A percentile compares a stretch with the other conserved stretches of the same genome.
Conservation (phyloP, 352 stramenopile genomes). For the Phytophthora citrophthora region DNA sequence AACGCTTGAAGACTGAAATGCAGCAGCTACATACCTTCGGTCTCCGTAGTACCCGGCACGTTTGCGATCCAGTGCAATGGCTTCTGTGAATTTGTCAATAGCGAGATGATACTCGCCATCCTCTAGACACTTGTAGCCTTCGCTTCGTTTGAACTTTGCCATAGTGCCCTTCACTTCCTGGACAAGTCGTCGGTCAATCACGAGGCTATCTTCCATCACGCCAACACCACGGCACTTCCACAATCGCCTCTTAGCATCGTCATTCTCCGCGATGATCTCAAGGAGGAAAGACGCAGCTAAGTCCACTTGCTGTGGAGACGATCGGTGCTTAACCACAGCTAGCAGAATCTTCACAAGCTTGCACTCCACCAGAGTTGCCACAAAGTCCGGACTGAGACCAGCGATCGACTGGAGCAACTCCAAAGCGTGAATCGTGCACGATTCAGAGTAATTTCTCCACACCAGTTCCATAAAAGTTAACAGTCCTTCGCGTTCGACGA, state of each 20-base stretch:
- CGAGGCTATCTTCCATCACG: constrained; percentile 46
- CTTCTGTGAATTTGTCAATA: constrained; percentile 94
- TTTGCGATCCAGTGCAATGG: constrained; percentile 88
- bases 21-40: constrained; percentile 55
- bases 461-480: constrained; percentile 50
- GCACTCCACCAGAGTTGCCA: constrained; percentile 46
- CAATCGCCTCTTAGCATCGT: constrained; percentile 48
- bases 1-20: neutral
- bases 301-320: constrained; percentile 51
- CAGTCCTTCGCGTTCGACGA: constrained; percentile 51
- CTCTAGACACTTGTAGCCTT: constrained; percentile 94
- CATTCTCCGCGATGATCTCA: constrained; percentile 49
- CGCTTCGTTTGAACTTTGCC: constrained; percentile 70
- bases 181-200: constrained; percentile 55
- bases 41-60: constrained; percentile 94
- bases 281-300: constrained; percentile 58
- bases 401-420: constrained; percentile 51
- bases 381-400: constrained; percentile 42
- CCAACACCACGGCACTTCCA: constrained; percentile 48
- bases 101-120: constrained; percentile 87
- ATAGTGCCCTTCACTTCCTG: constrained; percentile 72
- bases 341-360: constrained; percentile 57
- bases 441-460: constrained; percentile 44
- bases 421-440: constrained; percentile 43
- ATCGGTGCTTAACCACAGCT: constrained; percentile 47